These are phyloP conservation scores for Paraphoma sp. DNA, from an alignment of 2,329 filamentous ascomycete genomes.

Conservation along the genomic window DNA sequence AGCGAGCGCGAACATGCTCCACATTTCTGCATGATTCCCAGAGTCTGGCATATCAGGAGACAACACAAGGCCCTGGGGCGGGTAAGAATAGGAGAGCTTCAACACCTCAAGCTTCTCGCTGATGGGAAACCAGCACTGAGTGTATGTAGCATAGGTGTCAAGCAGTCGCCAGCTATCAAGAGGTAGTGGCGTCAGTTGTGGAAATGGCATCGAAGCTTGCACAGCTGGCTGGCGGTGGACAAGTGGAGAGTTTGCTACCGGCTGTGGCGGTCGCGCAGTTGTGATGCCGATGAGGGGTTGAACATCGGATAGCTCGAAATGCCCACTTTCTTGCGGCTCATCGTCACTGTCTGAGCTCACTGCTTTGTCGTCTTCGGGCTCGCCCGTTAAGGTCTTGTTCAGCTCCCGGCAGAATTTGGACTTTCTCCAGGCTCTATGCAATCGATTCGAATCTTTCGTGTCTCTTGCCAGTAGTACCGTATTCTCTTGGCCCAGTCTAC, in stretches of 20 bases:
- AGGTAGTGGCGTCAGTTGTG: conserved; percentile 52
- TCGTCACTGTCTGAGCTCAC: conserved; percentile 32
- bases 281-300: background rate
- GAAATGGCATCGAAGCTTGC: background rate
- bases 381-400: conserved; percentile 64
- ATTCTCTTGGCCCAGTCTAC: conserved; percentile 58
- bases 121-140: conserved; percentile 78
- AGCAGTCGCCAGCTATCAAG: conserved; percentile 63
- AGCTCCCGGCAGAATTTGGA: conserved; percentile 68
- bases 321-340: conserved; percentile 12
- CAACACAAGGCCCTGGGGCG: conserved; percentile 49
- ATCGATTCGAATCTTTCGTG: conserved; percentile 58
- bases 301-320: background rate
- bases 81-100: conserved; percentile 62
- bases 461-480: conserved; percentile 60
- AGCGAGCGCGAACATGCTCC: conserved; percentile 52
- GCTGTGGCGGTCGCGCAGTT: background rate
- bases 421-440: conserved; percentile 68
- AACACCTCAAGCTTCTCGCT: conserved; percentile 70
- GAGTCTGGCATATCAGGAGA: conserved; percentile 31
- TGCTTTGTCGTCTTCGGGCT: conserved; percentile 16
- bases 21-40: conserved; percentile 53
- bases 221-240: conserved; percentile 22
- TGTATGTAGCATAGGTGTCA: conserved; percentile 70
- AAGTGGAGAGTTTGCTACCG: background rate